Evolutionary conservation across 2,329 filamentous ascomycete species (phyloP), one percentile per base, ranked within the genome.

Genomic region (Elsinoe ampelina): DNA sequence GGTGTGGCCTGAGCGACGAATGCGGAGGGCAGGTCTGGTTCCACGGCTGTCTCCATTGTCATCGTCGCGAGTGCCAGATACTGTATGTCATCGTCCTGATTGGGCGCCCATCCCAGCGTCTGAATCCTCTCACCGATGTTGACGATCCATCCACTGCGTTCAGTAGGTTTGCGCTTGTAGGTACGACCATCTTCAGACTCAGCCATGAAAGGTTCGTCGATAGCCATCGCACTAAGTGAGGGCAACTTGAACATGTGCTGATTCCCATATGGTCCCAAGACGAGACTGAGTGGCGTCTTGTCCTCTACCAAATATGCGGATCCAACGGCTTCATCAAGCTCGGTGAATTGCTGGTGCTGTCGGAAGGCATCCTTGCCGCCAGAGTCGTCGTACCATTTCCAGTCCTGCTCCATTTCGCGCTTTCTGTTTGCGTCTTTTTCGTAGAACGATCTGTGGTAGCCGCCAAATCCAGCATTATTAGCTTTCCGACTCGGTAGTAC

Each of bases 91-190:
- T 72, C 73, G 17, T 69, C 58, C 48, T 72, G 70, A 34, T 72
- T 71, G 5, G 71, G 67, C 4, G 64, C 68, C 75, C 75, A 77
- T 38, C 75, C 72, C 4, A 74, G 62, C 34, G 76, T 77, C 60
- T 80, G 75, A 7, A 83, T 66, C 51, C 74, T 77, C 1, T 72
- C 71, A 3, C 80, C 81, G 17, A 82, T 58, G 63, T 82, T 81
- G 45, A 84, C 62, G 1, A 84, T 64, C 77, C 80, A 85, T 2
- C 73, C 75, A 38, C 63, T 63, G 57, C 71, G 59, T 7, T 41
- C 22, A n/a, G n/a, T 5, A 1, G 73, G 73, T 61, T 74, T 39
- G 62, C 67, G 35, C 61, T 68, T 36, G 61, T 63, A 32, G 61
- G 62, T 30, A 41, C 51, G 55, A 8, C 4, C 10, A 20, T 43